Evolutionary conservation across 345 rosid genomes (phyloP).

Genomic region (Brassica nigra): DNA sequence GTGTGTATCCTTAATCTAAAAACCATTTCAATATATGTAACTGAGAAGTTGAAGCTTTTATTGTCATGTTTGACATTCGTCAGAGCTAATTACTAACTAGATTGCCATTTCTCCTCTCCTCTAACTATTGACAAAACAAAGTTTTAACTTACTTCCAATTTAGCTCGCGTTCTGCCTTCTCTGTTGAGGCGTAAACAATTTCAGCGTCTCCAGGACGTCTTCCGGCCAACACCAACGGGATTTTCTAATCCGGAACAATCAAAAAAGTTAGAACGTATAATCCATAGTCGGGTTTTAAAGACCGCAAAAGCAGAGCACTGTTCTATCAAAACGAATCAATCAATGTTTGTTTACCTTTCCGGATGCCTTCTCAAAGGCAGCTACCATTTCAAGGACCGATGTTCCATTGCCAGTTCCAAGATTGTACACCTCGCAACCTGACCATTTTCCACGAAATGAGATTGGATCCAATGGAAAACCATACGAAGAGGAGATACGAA

Average conservation of each 20-base stretch:
- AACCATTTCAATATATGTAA: neutral
- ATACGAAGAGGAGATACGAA: neutral
- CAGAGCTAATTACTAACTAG: neutral
- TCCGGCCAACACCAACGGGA: conserved; percentile 75
- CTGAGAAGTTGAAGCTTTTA: neutral
- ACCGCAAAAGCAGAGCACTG: neutral
- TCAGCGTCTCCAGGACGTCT: conserved; percentile 91
- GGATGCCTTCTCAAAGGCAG: conserved; percentile 91
- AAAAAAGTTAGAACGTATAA: neutral
- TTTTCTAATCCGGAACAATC: conserved; percentile 51
- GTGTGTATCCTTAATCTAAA: neutral
- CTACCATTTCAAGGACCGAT: conserved; percentile 95
- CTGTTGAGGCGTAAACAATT: conserved; percentile 81
- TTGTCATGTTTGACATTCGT: neutral
- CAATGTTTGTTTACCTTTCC: conserved; percentile 63
- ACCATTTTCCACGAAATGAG: neutral
- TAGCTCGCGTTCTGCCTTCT: conserved; percentile 74
- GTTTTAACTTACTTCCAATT: conserved; percentile 81
- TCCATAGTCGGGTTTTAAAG: neutral
- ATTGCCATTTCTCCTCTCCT: neutral
- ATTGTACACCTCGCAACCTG: conserved; percentile 97
- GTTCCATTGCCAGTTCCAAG: conserved; percentile 97
- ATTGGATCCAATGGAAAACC: neutral
- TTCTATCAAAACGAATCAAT: neutral
- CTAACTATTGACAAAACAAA: no score